Evolutionary conservation across 2,329 filamentous ascomycete species (phyloP), one percentile per base, ranked within the genome.

Genomic region (Ascochyta rabiei): DNA sequence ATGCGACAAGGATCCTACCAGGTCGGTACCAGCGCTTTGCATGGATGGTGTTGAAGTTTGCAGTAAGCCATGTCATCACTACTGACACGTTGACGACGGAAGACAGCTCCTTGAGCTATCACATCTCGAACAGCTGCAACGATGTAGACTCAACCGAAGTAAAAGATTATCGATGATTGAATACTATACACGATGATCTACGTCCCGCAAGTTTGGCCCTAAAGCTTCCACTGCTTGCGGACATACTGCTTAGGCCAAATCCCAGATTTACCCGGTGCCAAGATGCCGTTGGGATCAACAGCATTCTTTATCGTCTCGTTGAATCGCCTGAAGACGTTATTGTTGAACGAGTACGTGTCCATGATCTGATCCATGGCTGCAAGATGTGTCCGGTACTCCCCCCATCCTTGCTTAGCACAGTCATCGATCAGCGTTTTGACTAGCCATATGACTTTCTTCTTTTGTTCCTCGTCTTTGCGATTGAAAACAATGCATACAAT

Each of bases 311-410:
- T 69, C 13, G 62, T 68, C 66, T 79, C 76, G 41, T 80, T 80
- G 40, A 80, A 74, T 39, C 68, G 67, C 71, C 77, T 74, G 42
- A 76, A 59, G 9, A 72, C 71, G 39, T 75, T 72, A 31, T 76
- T 61, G 46, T 78, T 78, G 66, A 73, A 81, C 48, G 68, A 75
- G 53, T 81, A 81, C 4, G 77, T 80, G 6, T 63, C 68, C 1
- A 75, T 74, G 15, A 81, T 75, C 66, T 81, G 77, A 50, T 81
- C 79, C 71, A 78, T 79, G 23, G 79, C 63, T 1, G 76, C 72
- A 43, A 81, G 57, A 56, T 81, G 78, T 0, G 79, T 80, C 13
- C 79, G 71, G 56, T 81, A 81, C 57, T 80, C 77, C 42, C 76
- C 76, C 60, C 74, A 79, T 4, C 76, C 76, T 9, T 70, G 58